A percentile compares a stretch with the other conserved stretches of the same genome.
These are phyloP conservation scores for Miscanthus lutarioriparius DNA, from an alignment of 176 grass and related monocot species.

Conservation along the genomic window DNA sequence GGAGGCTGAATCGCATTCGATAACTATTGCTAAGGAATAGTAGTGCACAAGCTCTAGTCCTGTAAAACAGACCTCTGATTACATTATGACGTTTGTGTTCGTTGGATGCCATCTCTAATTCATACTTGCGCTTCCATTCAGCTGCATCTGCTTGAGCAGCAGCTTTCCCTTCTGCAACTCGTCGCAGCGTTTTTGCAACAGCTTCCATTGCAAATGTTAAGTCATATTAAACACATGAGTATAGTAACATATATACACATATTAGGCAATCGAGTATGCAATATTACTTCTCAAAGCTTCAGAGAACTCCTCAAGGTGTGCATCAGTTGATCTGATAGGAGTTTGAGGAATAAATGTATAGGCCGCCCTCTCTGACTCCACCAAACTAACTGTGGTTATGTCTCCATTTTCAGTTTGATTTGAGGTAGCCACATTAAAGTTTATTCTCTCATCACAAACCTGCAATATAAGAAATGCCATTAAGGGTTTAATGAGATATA, in stretches of 20 bases:
- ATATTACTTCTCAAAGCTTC: conserved; percentile 86
- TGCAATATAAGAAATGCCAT: conserved; percentile 36
- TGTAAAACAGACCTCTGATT: conserved; percentile 57
- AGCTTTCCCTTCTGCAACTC: conserved; percentile 90
- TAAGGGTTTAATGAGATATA: conserved; percentile 3
- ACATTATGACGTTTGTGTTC: conserved; percentile 47
- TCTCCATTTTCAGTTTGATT: conserved; percentile 45
- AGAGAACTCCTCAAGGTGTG: conserved; percentile 88
- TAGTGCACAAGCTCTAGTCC: background rate
- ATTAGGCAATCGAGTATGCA: conserved; percentile 8
- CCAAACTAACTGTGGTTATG: conserved; percentile 25
- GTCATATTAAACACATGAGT: conserved; percentile 28
- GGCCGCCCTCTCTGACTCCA: conserved; percentile 50
- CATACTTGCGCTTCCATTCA: conserved; percentile 92
- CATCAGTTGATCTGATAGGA: conserved; percentile 74
- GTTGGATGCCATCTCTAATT: conserved; percentile 68
- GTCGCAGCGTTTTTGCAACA: conserved; percentile 83
- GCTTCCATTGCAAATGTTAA: conserved; percentile 54
- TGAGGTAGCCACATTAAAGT: conserved; percentile 33
- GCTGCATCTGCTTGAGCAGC: conserved; percentile 79
- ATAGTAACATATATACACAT: conserved; percentile 6
- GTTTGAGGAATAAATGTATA: conserved; percentile 69
- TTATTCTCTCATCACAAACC: conserved; percentile 50
- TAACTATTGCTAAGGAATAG: conserved; percentile 18
- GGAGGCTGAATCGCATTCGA: background rate